Conservation (phyloP, 371 early-diverging fungal species). For the Mortierella sp. region DNA sequence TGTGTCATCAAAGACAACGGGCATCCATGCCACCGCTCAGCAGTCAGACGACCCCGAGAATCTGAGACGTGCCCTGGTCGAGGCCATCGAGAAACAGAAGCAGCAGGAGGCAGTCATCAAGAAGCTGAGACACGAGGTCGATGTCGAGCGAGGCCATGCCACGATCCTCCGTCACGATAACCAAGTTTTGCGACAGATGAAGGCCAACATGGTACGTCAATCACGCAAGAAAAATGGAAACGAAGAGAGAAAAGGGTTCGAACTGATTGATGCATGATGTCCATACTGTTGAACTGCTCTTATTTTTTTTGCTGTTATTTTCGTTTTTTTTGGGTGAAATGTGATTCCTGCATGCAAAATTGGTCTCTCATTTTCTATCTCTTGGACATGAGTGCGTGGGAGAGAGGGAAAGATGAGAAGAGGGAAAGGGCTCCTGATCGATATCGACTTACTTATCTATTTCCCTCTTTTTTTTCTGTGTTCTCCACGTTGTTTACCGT, state of each 20-base stretch:
- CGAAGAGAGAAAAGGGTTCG: neutral
- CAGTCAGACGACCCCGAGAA: constrained; percentile 51
- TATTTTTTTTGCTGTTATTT: neutral
- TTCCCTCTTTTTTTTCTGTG: constrained; percentile 1
- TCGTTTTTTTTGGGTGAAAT: neutral
- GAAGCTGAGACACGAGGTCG: constrained; percentile 74
- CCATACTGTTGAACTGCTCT: no score
- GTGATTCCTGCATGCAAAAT: neutral
- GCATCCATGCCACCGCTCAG: neutral
- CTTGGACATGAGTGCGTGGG: constrained; percentile 1
- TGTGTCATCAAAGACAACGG: constrained; percentile 11
- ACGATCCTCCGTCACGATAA: constrained; percentile 78
- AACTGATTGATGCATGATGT: neutral
- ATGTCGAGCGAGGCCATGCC: constrained; percentile 78
- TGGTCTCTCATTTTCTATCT: constrained; percentile 7
- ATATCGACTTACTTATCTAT: constrained; percentile 7
- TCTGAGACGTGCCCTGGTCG: constrained; percentile 58
- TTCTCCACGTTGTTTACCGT: neutral
- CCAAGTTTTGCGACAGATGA: constrained; percentile 69
- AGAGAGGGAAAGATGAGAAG: neutral
- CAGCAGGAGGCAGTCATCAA: constrained; percentile 65
- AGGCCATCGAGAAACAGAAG: constrained; percentile 59
- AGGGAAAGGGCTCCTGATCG: neutral
- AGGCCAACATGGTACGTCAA: constrained; percentile 71
- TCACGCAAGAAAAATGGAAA: no score